phyloP scores from a whole-genome alignment of 805 yeast species.

The Saturnispora serradocipensis region DNA sequence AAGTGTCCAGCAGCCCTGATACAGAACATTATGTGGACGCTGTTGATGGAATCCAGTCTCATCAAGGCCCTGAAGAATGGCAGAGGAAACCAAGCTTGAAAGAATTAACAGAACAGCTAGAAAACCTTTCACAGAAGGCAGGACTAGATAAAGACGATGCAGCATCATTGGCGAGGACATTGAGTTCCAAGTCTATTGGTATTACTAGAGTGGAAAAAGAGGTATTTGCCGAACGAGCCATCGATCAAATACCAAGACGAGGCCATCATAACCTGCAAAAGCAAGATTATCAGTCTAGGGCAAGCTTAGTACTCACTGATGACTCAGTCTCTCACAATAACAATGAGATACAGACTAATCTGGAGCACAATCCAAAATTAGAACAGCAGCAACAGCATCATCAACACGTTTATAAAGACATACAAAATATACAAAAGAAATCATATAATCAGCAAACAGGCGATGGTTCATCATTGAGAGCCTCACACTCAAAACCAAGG shows the following conservation, averaged over 20 bases:
- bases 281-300: conserved; percentile 5
- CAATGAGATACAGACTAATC: background rate
- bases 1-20: background rate
- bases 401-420: conserved; percentile 13
- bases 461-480: conserved; percentile 9
- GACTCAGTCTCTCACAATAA: conserved; percentile 6
- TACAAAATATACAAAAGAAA: conserved; percentile 11
- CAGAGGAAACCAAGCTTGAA: conserved; percentile 47
- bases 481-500: conserved; percentile 10
- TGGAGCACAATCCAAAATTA: background rate
- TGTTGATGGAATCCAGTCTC: conserved; percentile 7
- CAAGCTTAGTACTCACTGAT: conserved; percentile 12
- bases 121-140: conserved; percentile 63
- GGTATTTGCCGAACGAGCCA: conserved; percentile 26
- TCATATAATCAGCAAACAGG: conserved; percentile 4
- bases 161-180: conserved; percentile 68
- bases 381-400: conserved; percentile 3
- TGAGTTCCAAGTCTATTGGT: conserved; percentile 62
- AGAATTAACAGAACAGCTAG: conserved; percentile 67
- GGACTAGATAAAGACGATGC: conserved; percentile 77
- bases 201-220: conserved; percentile 41
- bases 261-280: conserved; percentile 1
- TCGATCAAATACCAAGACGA: background rate
- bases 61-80: conserved; percentile 1
- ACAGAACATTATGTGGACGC: conserved; percentile 2